Evolutionary conservation across 192 early-diverging fungal species (phyloP).

Genomic region (Borealophlyctis nickersoniae): DNA sequence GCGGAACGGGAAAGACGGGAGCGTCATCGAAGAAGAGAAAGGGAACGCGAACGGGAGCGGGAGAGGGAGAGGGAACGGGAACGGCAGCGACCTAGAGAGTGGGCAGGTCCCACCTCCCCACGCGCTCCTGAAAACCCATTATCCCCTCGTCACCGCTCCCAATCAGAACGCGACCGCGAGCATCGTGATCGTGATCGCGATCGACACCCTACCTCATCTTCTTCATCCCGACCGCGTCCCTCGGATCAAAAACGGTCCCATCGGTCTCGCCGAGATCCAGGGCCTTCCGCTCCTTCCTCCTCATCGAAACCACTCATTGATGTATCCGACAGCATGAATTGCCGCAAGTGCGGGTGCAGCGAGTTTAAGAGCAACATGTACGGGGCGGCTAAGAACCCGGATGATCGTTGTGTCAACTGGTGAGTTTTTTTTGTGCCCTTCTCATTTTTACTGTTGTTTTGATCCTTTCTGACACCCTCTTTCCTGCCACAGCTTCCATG

Average conservation of each 20-base stretch:
- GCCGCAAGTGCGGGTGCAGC: constrained; percentile 42
- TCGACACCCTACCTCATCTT: not conserved
- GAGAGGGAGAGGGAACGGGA: constrained; percentile 10
- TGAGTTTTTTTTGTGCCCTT: not conserved
- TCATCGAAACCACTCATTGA: constrained; percentile 40
- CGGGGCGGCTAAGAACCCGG: no score
- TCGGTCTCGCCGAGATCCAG: not conserved
- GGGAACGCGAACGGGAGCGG: constrained; percentile 1
- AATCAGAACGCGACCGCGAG: constrained; percentile 6
- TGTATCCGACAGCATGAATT: constrained; percentile 36
- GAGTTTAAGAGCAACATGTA: constrained; percentile 24
- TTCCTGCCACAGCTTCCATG: not conserved
- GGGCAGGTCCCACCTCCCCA: no score
- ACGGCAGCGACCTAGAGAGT: not conserved
- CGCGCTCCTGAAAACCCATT: no score
- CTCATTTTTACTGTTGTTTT: not conserved
- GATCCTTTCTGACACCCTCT: not conserved
- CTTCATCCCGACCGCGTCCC: not conserved
- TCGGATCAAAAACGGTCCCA: not conserved
- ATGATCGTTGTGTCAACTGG: constrained; percentile 18
- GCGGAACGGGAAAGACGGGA: not conserved
- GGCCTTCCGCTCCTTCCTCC: not conserved
- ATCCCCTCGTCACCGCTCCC: no score
- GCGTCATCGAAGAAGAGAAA: constrained; percentile 1
- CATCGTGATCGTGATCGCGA: constrained; percentile 7